A percentile compares a stretch with the other conserved stretches of the same genome.
Conservation (phyloP, 257 asterid species). For the Apocynum venetum region DNA sequence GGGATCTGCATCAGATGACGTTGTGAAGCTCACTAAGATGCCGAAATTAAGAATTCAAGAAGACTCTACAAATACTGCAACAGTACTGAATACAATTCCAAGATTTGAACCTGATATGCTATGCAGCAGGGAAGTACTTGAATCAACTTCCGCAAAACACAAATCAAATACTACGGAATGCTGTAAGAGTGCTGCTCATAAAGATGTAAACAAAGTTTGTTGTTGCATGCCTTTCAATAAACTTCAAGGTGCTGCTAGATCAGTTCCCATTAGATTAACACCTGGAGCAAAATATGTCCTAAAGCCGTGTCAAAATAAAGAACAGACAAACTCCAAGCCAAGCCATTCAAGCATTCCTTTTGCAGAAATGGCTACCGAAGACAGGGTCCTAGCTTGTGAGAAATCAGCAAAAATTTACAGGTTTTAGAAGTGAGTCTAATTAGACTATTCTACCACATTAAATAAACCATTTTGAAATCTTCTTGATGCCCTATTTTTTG, state of each 20-base stretch:
- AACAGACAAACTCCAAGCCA: conserved; percentile 27
- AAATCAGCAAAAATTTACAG: conserved; percentile 28
- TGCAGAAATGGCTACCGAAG: conserved; percentile 17
- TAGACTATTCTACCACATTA: not conserved
- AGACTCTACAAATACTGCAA: conserved; percentile 18
- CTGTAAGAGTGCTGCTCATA: conserved; percentile 20
- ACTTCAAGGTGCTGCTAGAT: conserved; percentile 22
- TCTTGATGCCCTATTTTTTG: not conserved
- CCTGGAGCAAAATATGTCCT: conserved; percentile 44
- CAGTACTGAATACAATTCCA: conserved; percentile 18
- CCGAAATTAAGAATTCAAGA: conserved; percentile 32
- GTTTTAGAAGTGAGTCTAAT: conserved; percentile 27
- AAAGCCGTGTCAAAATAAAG: conserved; percentile 33
- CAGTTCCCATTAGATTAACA: conserved; percentile 37
- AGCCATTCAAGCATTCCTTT: conserved; percentile 28
- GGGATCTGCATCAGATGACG: conserved; percentile 29
- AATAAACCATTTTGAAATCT: not conserved
- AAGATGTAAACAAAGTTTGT: conserved; percentile 15
- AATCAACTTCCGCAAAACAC: conserved; percentile 24
- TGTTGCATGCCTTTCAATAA: conserved; percentile 17
- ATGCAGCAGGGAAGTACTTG: conserved; percentile 16
- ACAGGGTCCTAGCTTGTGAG: conserved; percentile 29
- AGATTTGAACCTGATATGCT: conserved; percentile 20
- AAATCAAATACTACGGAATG: conserved; percentile 16
- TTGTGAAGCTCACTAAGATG: conserved; percentile 30